phyloP scores from a whole-genome alignment of 805 yeast species.

The Yarrowia phangngaensis region DNA sequence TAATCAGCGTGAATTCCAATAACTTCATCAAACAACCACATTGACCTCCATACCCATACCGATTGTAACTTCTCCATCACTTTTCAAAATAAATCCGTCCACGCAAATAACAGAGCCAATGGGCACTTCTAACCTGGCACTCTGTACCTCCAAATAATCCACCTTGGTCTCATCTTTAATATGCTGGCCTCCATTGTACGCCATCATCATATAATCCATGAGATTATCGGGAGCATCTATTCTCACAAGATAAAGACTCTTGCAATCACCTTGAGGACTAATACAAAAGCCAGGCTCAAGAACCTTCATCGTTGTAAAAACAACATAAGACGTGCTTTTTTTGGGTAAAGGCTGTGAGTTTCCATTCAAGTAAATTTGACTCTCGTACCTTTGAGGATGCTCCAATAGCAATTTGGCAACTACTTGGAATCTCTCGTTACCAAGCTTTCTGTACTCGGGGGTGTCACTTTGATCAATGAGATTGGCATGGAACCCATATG shows the following conservation, averaged over 20 bases:
- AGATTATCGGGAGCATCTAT: constrained; percentile 15
- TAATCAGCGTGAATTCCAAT: no score
- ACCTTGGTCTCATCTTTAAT: constrained; percentile 1
- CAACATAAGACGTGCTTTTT: constrained; percentile 4
- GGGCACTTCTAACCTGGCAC: not conserved
- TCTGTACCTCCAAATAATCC: not conserved
- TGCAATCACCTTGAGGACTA: constrained; percentile 11
- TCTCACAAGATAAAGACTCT: constrained; percentile 6
- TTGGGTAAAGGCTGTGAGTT: constrained; percentile 1
- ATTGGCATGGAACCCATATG: constrained; percentile 86
- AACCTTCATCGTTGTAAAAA: constrained; percentile 14
- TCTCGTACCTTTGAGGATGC: constrained; percentile 3
- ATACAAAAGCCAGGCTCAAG: constrained; percentile 9
- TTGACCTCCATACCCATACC: constrained; percentile 1
- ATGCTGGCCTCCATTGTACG: constrained; percentile 4
- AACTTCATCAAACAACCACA: constrained; percentile 1
- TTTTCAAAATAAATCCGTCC: constrained; percentile 7
- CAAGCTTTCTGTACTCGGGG: constrained; percentile 60
- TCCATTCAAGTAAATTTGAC: constrained; percentile 1
- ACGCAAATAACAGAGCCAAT: constrained; percentile 9
- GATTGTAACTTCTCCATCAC: not conserved
- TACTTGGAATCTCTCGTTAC: constrained; percentile 60
- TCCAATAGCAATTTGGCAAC: constrained; percentile 50
- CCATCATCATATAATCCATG: constrained; percentile 24
- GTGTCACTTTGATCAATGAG: constrained; percentile 76